Evolutionary conservation across 2,329 filamentous ascomycete genomes (phyloP).

Genomic region (Trichoderma sp.): DNA sequence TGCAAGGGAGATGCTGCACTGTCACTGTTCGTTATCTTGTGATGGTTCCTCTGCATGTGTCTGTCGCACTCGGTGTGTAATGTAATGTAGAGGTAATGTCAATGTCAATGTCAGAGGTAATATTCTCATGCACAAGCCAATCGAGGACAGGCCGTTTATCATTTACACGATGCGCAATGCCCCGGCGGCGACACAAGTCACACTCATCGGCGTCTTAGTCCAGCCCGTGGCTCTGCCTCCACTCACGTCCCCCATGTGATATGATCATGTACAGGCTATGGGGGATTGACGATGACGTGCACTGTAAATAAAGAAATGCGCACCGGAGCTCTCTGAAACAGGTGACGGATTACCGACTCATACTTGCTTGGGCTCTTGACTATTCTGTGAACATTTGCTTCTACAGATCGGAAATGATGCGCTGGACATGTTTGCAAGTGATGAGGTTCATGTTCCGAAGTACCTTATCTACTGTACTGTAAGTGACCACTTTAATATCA

Average conservation of each 20-base stretch:
- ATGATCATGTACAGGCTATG: constrained; percentile 4
- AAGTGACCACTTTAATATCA: background rate
- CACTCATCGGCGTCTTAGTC: constrained; percentile 2
- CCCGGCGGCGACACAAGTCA: constrained; percentile 3
- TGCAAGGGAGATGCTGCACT: background rate
- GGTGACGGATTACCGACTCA: background rate
- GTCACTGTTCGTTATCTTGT: constrained; percentile 2
- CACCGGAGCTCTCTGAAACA: background rate
- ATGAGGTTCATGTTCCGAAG: background rate
- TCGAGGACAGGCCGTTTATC: background rate
- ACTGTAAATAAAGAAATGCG: background rate
- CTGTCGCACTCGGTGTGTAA: background rate
- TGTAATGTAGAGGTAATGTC: background rate
- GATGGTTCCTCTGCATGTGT: background rate
- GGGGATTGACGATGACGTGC: background rate
- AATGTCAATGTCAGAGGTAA: background rate
- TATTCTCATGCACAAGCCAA: background rate
- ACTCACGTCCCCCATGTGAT: constrained; percentile 9
- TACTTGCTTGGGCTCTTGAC: background rate
- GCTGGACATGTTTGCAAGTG: background rate
- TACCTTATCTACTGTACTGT: background rate
- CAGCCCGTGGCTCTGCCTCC: constrained; percentile 4
- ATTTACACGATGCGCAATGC: background rate
- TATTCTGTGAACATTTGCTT: background rate
- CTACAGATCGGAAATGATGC: background rate